These are phyloP conservation scores for Kwoniella shivajii DNA, from an alignment of 1,284 basidiomycete genomes.

Conservation along the genomic window DNA sequence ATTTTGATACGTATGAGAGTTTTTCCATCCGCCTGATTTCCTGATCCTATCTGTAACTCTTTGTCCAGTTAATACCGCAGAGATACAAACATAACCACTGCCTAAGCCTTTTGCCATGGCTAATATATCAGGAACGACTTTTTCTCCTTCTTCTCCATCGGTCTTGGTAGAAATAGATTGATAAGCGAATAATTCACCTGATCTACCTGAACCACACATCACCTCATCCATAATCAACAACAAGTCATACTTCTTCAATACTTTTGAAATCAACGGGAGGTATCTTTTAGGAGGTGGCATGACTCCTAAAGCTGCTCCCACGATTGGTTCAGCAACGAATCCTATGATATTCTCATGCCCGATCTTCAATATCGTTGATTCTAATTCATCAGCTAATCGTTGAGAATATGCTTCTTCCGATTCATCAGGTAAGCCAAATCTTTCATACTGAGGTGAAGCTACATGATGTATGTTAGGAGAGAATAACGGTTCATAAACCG, in stretches of 20 bases:
- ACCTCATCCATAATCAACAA: conserved; percentile 83
- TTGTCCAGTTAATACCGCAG: conserved; percentile 70
- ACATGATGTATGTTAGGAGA: conserved; percentile 35
- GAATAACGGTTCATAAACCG: conserved; percentile 65
- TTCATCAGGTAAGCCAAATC: conserved; percentile 68
- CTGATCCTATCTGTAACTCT: conserved; percentile 68
- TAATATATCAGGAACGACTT: conserved; percentile 70
- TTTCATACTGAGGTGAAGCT: conserved; percentile 70
- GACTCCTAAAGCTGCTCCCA: conserved; percentile 74
- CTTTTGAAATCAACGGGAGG: conserved; percentile 69
- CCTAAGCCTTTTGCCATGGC: conserved; percentile 85
- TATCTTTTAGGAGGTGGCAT: conserved; percentile 46
- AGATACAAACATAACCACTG: conserved; percentile 80
- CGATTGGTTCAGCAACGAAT: conserved; percentile 54
- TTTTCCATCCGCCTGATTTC: conserved; percentile 59
- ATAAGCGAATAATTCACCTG: conserved; percentile 67
- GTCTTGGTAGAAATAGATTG: too few species aligned
- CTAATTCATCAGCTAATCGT: conserved; percentile 73
- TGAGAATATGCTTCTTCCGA: conserved; percentile 76
- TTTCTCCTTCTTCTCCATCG: too few species aligned
- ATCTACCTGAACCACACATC: conserved; percentile 82
- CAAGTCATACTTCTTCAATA: conserved; percentile 79
- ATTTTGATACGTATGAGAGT: conserved; percentile 84
- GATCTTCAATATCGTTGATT: conserved; percentile 76
- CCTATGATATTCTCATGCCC: conserved; percentile 70